phyloP scores from a whole-genome alignment of 805 yeast genomes.

The Metschnikowia baotianmanensis region DNA sequence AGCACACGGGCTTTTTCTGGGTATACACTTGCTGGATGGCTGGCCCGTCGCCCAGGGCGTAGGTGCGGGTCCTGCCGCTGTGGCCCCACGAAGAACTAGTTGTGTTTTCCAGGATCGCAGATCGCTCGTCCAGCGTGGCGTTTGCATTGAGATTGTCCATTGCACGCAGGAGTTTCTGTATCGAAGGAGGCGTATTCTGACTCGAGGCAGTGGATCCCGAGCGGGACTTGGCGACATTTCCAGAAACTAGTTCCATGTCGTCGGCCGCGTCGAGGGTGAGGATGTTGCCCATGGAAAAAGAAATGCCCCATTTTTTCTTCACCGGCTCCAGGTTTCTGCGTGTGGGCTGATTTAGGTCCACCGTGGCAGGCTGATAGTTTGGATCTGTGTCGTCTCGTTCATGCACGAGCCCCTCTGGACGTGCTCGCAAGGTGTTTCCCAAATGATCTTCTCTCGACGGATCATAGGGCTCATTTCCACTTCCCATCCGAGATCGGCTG shows the following conservation, averaged over 20 bases:
- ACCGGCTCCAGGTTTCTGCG: conserved; percentile 20
- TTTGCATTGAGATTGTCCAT: conserved; percentile 18
- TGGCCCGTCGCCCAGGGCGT: conserved; percentile 11
- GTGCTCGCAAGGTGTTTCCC: conserved; percentile 6
- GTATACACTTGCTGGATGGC: conserved; percentile 42
- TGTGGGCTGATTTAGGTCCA: conserved; percentile 17
- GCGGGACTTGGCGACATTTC: neutral
- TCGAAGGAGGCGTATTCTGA: conserved; percentile 1
- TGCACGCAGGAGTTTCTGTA: conserved; percentile 20
- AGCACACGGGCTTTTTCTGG: conserved; percentile 45
- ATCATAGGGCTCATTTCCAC: neutral
- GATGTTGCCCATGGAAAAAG: conserved; percentile 6
- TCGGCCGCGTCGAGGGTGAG: conserved; percentile 5
- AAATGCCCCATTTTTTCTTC: conserved; percentile 9
- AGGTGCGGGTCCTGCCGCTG: conserved; percentile 6
- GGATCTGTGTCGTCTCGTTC: neutral
- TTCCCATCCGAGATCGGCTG: neutral
- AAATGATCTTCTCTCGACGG: conserved; percentile 3
- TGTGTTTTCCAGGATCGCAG: neutral
- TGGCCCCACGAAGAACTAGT: neutral
- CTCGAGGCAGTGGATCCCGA: conserved; percentile 1
- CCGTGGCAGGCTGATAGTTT: conserved; percentile 17
- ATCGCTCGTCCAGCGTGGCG: conserved; percentile 12
- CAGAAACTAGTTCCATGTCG: neutral
- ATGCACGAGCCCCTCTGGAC: conserved; percentile 2